Base-by-base conservation (phyloP, 1,284 basidiomycete genomes). In the Cutaneotrichosporon daszewskae region DNA sequence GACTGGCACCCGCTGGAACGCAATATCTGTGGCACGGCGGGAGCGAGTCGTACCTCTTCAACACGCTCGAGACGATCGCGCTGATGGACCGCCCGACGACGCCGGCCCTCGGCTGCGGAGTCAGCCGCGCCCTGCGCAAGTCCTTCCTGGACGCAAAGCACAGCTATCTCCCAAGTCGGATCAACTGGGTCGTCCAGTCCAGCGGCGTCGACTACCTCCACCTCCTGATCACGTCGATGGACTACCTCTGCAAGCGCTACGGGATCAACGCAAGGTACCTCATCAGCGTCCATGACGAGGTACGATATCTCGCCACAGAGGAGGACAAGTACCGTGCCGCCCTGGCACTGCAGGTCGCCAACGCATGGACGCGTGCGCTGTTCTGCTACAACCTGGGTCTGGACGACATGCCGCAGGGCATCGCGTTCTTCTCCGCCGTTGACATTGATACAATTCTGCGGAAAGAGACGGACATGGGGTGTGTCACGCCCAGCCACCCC, bases 131-230 rank as follows among this genome's bases (percentile, higher is more conserved):
- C 0, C 75, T 99, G 17, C 85, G 85, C 14, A 94, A 88, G 70
- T 83, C 85, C 51, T 86, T 88, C 66, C 79, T 99, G 1, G 78
- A 79, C 31, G 69, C 72, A 27, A 71, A 65, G 1, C 57, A 62
- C 14, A 87, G 94, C 57, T 98, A 88, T 71, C 85, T 98, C 79
- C 87, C 95, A 0, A 94, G 89, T 12, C 81, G 94, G 20, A 94
- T 98, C 74, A 99, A 99, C 66, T 98, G 95, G 95, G 95, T 95
- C 37, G 95, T 99, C 7, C 95, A 98, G 66, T 95, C 90, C 7
- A 96, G 90, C 0, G 95, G 94, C 17, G 94, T 98, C 32, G 94
- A 98, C 72, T 98, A 99, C 64, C 81, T 98, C 12, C 94, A 98
- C 62, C 80, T 99, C 36, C 80, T 98, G 46, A 90, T 98, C 60